Evolutionary conservation across 2,329 filamentous ascomycete species (phyloP).

Genomic region (Lecanicillium sp.): DNA sequence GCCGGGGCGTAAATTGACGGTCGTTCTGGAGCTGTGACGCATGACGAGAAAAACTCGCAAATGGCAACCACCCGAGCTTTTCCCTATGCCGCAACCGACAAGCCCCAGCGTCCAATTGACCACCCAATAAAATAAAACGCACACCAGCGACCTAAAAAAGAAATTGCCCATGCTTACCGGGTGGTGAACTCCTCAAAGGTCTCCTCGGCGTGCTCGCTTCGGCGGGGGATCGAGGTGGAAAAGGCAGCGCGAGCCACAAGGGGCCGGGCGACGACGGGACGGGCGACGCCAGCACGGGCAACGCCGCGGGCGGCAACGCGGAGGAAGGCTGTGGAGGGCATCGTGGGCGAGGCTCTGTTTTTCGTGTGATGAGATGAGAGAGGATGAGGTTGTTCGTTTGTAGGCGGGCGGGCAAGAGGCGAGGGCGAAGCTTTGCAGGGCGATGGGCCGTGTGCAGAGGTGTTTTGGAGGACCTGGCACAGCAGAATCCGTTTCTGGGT

Average conservation of each 20-base stretch:
- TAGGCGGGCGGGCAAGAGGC: constrained; percentile 1
- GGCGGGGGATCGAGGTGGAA: constrained; percentile 53
- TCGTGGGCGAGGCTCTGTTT: too few species aligned
- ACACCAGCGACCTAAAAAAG: background rate
- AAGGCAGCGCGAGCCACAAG: constrained; percentile 52
- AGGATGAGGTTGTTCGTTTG: constrained; percentile 6
- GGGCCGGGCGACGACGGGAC: constrained; percentile 46
- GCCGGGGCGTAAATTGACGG: too few species aligned
- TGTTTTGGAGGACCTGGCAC: constrained; percentile 17
- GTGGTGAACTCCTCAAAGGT: constrained; percentile 98
- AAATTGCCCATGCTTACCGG: constrained; percentile 57
- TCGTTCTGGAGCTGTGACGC: too few species aligned
- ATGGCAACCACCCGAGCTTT: background rate
- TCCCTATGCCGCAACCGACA: background rate
- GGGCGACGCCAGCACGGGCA: constrained; percentile 51
- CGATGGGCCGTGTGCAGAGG: constrained; percentile 20
- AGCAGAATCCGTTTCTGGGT: constrained; percentile 18
- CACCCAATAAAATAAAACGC: background rate
- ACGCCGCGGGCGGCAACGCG: constrained; percentile 65
- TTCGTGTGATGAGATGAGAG: background rate
- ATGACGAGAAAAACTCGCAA: too few species aligned
- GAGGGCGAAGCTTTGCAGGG: constrained; percentile 8
- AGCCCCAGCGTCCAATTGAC: background rate
- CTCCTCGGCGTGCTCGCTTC: constrained; percentile 74
- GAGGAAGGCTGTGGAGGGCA: constrained; percentile 62